Conservation (phyloP, 192 early-diverging fungal species). For the Linderina pennispora region DNA sequence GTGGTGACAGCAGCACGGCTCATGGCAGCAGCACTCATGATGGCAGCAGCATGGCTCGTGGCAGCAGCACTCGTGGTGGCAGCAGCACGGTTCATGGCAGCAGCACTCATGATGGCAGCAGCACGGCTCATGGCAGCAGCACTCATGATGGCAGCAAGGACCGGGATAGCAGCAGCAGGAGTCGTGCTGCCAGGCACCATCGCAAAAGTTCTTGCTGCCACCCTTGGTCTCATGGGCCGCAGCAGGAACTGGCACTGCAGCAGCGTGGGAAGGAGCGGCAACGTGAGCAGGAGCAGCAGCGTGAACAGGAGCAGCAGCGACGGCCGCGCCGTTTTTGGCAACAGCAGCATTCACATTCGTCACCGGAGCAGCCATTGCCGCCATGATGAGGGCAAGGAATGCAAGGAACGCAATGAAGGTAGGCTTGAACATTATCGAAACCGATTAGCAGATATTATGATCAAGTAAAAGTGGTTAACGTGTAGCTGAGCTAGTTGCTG, state of each 20-base stretch:
- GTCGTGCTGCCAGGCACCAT: neutral
- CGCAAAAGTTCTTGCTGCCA: neutral
- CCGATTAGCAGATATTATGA: neutral
- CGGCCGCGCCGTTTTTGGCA: constrained; percentile 3
- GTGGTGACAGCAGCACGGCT: constrained; percentile 12
- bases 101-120: constrained; percentile 9
- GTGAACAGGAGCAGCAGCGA: neutral
- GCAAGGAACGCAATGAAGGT: constrained; percentile 31
- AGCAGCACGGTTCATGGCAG: constrained; percentile 17
- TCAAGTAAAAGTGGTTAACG: neutral
- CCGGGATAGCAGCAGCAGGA: constrained; percentile 7
- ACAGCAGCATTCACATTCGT: constrained; percentile 9
- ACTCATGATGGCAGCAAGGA: constrained; percentile 12
- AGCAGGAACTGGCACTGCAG: neutral
- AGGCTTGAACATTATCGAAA: constrained; percentile 23
- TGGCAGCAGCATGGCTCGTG: constrained; percentile 4
- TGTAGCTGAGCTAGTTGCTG: neutral
- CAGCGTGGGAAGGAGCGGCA: neutral
- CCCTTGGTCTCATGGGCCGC: constrained; percentile 5
- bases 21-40: too few species aligned
- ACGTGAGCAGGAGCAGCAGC: neutral
- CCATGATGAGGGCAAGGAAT: constrained; percentile 34
- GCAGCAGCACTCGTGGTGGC: constrained; percentile 11
- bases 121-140: constrained; percentile 8
- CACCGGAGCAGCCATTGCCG: constrained; percentile 33